These are phyloP conservation scores for Eimeria praecox DNA, from an alignment of 169 alveolate genomes.

Conservation along the genomic window DNA sequence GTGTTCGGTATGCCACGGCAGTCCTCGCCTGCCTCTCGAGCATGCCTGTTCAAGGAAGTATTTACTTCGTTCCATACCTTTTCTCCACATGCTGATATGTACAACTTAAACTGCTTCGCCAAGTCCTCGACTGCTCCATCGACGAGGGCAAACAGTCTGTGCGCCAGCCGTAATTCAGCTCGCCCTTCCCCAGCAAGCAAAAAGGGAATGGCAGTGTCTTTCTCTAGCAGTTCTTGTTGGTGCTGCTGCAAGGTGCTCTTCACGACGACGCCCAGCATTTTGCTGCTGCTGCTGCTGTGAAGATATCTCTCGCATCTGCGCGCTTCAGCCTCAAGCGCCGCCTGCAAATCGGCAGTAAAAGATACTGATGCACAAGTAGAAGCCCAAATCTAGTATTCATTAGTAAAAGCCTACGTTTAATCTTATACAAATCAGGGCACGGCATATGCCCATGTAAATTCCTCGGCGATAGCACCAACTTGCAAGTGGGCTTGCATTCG, in stretches of 20 bases:
- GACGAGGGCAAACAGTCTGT: slow-evolving; percentile 82
- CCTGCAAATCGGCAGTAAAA: slow-evolving; percentile 50
- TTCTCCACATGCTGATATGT: slow-evolving; percentile 83
- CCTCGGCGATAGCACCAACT: neutral
- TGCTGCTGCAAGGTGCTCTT: slow-evolving; percentile 72
- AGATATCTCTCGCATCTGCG: slow-evolving; percentile 74
- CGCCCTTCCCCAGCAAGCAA: slow-evolving; percentile 80
- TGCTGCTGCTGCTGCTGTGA: slow-evolving; percentile 79
- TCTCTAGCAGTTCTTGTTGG: slow-evolving; percentile 80
- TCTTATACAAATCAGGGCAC: neutral
- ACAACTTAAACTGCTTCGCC: slow-evolving; percentile 82
- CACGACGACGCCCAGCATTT: slow-evolving; percentile 80
- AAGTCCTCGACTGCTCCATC: slow-evolving; percentile 83
- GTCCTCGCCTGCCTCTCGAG: neutral
- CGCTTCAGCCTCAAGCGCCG: slow-evolving; percentile 80
- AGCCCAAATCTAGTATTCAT: neutral
- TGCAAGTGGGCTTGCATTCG: neutral
- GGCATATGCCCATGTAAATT: neutral
- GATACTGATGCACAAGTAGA: neutral
- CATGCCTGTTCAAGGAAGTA: neutral
- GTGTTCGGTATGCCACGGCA: neutral
- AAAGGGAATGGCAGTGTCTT: slow-evolving; percentile 79
- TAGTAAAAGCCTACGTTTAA: neutral
- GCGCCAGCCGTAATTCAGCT: slow-evolving; percentile 75
- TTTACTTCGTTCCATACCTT: slow-evolving; percentile 11